These are phyloP conservation scores for Saururus chinensis DNA, from an alignment of 164 flowering plant species.

Conservation along the genomic window DNA sequence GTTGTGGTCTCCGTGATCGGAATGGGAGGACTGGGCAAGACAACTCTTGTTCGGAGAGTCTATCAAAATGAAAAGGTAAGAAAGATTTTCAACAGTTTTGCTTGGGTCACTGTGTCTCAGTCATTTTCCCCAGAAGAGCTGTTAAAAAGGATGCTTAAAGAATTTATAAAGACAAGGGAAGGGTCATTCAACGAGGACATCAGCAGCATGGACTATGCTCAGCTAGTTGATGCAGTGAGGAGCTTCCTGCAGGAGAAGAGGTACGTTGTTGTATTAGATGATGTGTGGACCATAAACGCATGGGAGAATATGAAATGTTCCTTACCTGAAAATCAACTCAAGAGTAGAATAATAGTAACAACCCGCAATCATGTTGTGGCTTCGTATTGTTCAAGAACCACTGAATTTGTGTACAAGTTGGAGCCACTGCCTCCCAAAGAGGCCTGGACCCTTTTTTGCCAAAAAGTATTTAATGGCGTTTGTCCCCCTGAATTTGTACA, in stretches of 20 bases:
- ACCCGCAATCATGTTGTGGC: not conserved
- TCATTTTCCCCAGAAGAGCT: not conserved
- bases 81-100: not conserved
- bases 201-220: not conserved
- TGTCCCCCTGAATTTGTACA: not conserved
- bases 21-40: conserved; percentile 1
- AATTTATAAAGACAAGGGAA: not conserved
- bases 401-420: not conserved
- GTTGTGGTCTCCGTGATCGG: not conserved
- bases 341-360: not conserved
- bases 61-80: not conserved
- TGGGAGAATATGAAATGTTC: not conserved
- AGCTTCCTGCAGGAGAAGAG: not conserved
- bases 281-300: not conserved
- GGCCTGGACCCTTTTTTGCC: not conserved
- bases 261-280: not conserved
- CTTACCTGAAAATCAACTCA: not conserved
- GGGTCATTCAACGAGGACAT: not conserved
- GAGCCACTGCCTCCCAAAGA: not conserved
- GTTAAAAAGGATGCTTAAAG: not conserved
- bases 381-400: not conserved
- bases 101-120: not conserved
- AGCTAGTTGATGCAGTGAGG: not conserved
- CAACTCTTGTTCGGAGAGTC: not conserved
- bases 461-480: not conserved